phyloP scores from a whole-genome alignment of 1,139 yeast species.

The Blastobotrys raffinosifermentans region DNA sequence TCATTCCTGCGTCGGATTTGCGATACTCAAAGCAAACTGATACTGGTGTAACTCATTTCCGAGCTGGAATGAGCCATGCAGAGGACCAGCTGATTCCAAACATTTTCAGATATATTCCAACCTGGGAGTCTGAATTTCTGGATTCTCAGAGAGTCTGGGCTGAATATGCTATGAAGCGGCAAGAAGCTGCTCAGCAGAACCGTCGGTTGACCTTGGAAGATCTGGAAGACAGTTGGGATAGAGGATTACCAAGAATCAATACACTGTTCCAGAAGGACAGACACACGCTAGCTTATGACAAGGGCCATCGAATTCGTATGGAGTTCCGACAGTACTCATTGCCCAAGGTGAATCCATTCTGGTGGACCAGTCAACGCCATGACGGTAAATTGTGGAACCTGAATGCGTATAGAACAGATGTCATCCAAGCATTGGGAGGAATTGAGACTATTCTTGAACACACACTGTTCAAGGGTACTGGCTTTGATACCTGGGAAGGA shows the following conservation, averaged over 20 bases:
- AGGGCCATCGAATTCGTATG: conserved; percentile 82
- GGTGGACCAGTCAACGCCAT: conserved; percentile 95
- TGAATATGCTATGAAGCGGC: conserved; percentile 85
- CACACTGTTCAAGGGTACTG: conserved; percentile 92
- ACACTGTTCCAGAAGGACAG: conserved; percentile 94
- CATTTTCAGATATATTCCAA: conserved; percentile 80
- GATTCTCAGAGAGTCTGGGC: conserved; percentile 99
- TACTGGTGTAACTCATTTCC: conserved; percentile 88
- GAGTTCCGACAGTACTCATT: conserved; percentile 71
- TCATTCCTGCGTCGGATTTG: conserved; percentile 89
- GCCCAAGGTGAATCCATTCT: conserved; percentile 75
- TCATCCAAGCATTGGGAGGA: conserved; percentile 95
- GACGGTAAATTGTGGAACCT: conserved; percentile 96
- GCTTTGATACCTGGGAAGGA: conserved; percentile 98
- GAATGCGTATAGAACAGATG: conserved; percentile 90
- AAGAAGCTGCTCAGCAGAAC: conserved; percentile 80
- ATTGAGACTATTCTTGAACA: conserved; percentile 95
- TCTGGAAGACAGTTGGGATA: conserved; percentile 89
- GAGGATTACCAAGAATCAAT: conserved; percentile 94
- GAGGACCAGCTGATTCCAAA: conserved; percentile 86
- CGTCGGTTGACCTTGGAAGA: conserved; percentile 89
- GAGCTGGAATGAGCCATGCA: conserved; percentile 81
- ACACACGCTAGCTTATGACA: conserved; percentile 90
- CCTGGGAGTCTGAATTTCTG: conserved; percentile 94
- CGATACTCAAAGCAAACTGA: conserved; percentile 92